Evolutionary conservation across 2,329 filamentous ascomycete genomes (phyloP), one percentile per base, ranked within the genome.

Genomic region (Colletotrichum zoysiae): DNA sequence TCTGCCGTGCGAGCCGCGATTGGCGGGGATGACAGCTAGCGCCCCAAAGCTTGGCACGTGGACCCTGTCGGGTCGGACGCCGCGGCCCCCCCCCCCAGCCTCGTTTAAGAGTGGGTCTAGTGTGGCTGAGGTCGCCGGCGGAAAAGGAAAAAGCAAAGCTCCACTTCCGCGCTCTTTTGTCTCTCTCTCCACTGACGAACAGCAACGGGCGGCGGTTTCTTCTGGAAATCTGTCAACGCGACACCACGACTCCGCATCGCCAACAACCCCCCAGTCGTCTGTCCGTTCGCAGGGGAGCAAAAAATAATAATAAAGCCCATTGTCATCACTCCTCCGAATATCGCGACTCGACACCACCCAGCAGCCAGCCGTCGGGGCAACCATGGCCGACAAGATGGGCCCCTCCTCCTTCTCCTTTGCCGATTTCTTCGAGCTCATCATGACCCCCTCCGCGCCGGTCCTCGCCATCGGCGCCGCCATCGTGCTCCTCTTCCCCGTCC

Each of bases 401-500:
- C 76, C 77, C 26, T 76, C 77, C n/a, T n/a, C n/a, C n/a, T n/a
- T n/a, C n/a, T n/a, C n/a, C 74, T 78, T 85, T 67, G 78, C 80
- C 69, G 75, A 80, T 62, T 76, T 85, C 76, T 75, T 89, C 76
- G 86, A 89, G 80, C 83, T 84, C 71, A 81, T 90, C 69, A 82
- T 92, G 78, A 88, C 85, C 70, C 90, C 90, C n/a, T 90, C 90
- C 20, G 76, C 84, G 14, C 79, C 88, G 65, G 86, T 90, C 71
- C 88, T 98, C 77, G 76, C 91, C 73, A 79, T 95, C 78, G 92
- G 94, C 18, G 78, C 92, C 26, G 75, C 94, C 68, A 84, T 97
- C 78, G 89, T 93, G 73, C 80, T 98, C 75, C 81, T 91, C 66
- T 85, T 93, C 38, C 96, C 96, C 26, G 78, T 97, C 64, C 79